These are phyloP conservation scores for Angophora floribunda DNA, from an alignment of 345 rosid species.

Conservation along the genomic window DNA sequence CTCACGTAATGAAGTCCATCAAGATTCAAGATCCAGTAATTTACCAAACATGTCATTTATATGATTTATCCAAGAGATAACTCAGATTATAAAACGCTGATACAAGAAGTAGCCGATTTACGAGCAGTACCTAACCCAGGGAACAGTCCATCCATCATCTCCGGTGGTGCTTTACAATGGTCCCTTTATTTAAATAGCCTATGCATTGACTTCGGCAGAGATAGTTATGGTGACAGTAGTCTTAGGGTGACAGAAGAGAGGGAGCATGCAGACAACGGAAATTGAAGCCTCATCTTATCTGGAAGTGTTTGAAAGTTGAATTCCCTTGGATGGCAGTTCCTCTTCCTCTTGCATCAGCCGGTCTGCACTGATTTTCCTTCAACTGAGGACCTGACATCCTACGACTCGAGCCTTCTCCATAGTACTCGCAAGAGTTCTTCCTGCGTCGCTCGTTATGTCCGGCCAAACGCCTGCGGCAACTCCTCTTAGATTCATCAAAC, in stretches of 20 bases:
- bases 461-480: slow-evolving; percentile 68
- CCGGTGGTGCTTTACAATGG: neutral
- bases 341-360: slow-evolving; percentile 22
- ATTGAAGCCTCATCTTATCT: slow-evolving; percentile 29
- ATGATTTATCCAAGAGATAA: neutral
- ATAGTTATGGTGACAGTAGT: neutral
- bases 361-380: slow-evolving; percentile 26
- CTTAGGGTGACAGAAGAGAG: slow-evolving; percentile 74
- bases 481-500: slow-evolving; percentile 79
- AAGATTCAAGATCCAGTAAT: neutral
- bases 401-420: slow-evolving; percentile 49
- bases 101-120: neutral
- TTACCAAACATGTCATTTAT: neutral
- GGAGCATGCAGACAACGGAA: slow-evolving; percentile 25
- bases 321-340: slow-evolving; percentile 20
- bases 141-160: neutral
- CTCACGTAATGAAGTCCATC: neutral
- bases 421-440: slow-evolving; percentile 41
- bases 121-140: neutral
- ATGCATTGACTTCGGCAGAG: neutral
- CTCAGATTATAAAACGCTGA: neutral
- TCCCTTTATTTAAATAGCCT: neutral
- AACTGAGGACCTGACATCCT: slow-evolving; percentile 13
- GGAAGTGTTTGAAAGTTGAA: slow-evolving; percentile 22
- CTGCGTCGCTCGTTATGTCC: slow-evolving; percentile 84